phyloP scores from a whole-genome alignment of 1,139 yeast genomes.

The Lodderomyces orthopsilosis region DNA sequence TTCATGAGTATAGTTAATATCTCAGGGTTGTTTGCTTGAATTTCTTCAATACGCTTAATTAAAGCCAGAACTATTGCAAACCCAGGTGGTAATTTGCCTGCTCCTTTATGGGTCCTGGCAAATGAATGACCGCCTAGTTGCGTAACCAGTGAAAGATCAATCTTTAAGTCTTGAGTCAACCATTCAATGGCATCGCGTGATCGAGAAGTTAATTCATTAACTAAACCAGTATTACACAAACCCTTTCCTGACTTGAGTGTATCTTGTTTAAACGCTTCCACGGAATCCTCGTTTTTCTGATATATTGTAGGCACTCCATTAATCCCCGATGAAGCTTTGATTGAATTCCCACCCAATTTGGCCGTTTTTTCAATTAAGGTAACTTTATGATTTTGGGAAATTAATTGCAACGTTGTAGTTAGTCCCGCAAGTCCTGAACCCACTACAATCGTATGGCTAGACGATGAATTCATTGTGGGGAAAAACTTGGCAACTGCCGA shows the following conservation, averaged over 20 bases:
- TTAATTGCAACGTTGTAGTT: constrained; percentile 27
- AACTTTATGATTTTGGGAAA: constrained; percentile 20
- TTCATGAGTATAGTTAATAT: constrained; percentile 22
- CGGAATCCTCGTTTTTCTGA: constrained; percentile 26
- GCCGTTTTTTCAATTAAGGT: constrained; percentile 30
- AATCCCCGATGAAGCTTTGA: constrained; percentile 41
- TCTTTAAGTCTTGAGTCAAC: constrained; percentile 23
- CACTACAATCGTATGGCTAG: constrained; percentile 21
- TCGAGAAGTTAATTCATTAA: constrained; percentile 22
- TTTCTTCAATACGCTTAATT: constrained; percentile 19
- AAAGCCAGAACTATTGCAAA: constrained; percentile 32
- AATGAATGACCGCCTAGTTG: constrained; percentile 37
- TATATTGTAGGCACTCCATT: constrained; percentile 35
- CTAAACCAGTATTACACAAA: constrained; percentile 23
- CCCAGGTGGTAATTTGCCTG: constrained; percentile 34
- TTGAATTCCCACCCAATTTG: constrained; percentile 36
- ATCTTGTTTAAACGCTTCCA: constrained; percentile 25
- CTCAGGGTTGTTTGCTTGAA: constrained; percentile 13
- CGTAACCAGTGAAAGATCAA: constrained; percentile 29
- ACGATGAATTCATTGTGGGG: neutral
- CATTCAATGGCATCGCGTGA: constrained; percentile 33
- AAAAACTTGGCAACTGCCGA: neutral
- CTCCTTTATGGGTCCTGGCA: constrained; percentile 39
- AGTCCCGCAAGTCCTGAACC: constrained; percentile 41
- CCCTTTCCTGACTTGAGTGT: constrained; percentile 34